Conservation (phyloP, 2,329 filamentous ascomycete species). For the Aspergillus alliaceus region DNA sequence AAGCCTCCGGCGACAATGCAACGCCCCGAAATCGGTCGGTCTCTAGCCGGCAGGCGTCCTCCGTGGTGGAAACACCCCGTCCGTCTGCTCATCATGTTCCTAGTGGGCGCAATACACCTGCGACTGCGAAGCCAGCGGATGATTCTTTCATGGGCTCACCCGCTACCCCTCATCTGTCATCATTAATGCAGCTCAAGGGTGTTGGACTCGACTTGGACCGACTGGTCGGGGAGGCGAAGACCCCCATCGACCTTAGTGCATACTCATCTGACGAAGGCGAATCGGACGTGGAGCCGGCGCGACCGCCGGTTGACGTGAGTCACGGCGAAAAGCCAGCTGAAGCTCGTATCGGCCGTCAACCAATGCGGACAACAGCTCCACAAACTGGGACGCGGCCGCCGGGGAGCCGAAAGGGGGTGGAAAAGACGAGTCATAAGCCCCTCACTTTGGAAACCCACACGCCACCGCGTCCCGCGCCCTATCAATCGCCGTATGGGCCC, state of each 20-base stretch:
- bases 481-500: constrained; percentile 30
- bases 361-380: constrained; percentile 58
- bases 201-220: constrained; percentile 61
- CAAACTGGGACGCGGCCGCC: constrained; percentile 52
- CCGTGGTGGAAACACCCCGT: constrained; percentile 27
- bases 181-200: constrained; percentile 62
- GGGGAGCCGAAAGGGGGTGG: constrained; percentile 59
- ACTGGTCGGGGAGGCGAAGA: constrained; percentile 57
- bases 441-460: constrained; percentile 43
- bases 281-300: constrained; percentile 34
- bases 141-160: constrained; percentile 55
- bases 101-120: constrained; percentile 19
- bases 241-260: constrained; percentile 39
- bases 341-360: constrained; percentile 45
- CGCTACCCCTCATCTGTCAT: constrained; percentile 67
- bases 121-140: constrained; percentile 15
- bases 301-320: constrained; percentile 20
- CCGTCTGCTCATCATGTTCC: background rate
- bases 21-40: constrained; percentile 23
- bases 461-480: constrained; percentile 30
- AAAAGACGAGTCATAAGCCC: constrained; percentile 39
- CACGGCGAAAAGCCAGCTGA: constrained; percentile 20
- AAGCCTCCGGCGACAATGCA: constrained; percentile 6
- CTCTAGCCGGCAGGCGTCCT: constrained; percentile 11
- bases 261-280: constrained; percentile 42